A percentile compares a stretch with the other conserved stretches of the same genome.
Evolutionary conservation across 768 basidiomycete species (phyloP).

Genomic region (Collybia sp.): DNA sequence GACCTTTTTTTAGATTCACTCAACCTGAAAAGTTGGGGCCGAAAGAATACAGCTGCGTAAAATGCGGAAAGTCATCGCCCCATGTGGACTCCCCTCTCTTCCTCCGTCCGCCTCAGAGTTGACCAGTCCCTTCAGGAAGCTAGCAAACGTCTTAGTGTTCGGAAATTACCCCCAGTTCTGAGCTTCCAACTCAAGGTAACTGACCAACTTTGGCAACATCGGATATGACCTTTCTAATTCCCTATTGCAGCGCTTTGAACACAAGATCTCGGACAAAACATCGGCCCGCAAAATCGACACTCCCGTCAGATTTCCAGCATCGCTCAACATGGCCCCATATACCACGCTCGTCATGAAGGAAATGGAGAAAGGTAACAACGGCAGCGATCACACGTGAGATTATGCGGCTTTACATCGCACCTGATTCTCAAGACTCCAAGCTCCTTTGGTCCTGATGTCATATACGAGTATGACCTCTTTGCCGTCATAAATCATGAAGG

Average conservation of each 20-base stretch:
- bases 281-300: slow-evolving; percentile 83
- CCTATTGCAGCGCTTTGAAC: slow-evolving; percentile 78
- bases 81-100: slow-evolving; percentile 31
- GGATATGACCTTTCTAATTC: neutral
- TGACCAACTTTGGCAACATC: neutral
- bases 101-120: slow-evolving; percentile 1
- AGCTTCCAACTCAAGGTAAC: slow-evolving; percentile 93
- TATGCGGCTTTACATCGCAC: neutral
- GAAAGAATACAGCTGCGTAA: slow-evolving; percentile 81
- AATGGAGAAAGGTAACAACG: slow-evolving; percentile 38
- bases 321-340: slow-evolving; percentile 85
- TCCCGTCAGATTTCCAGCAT: slow-evolving; percentile 75
- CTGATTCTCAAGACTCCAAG: neutral
- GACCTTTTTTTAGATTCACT: slow-evolving; percentile 56
- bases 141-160: slow-evolving; percentile 81
- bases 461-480: slow-evolving; percentile 90
- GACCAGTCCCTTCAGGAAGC: slow-evolving; percentile 46
- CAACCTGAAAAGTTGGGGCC: slow-evolving; percentile 78
- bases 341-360: slow-evolving; percentile 60
- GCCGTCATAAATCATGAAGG: slow-evolving; percentile 95
- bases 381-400: slow-evolving; percentile 22
- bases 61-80: slow-evolving; percentile 63
- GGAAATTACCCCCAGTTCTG: slow-evolving; percentile 81
- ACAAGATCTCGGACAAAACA: slow-evolving; percentile 68
- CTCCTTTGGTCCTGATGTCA: slow-evolving; percentile 48